A percentile compares a stretch with the other conserved stretches of the same genome.
Evolutionary conservation across 805 yeast species (phyloP).

Genomic region (Myxozyma neotropica): DNA sequence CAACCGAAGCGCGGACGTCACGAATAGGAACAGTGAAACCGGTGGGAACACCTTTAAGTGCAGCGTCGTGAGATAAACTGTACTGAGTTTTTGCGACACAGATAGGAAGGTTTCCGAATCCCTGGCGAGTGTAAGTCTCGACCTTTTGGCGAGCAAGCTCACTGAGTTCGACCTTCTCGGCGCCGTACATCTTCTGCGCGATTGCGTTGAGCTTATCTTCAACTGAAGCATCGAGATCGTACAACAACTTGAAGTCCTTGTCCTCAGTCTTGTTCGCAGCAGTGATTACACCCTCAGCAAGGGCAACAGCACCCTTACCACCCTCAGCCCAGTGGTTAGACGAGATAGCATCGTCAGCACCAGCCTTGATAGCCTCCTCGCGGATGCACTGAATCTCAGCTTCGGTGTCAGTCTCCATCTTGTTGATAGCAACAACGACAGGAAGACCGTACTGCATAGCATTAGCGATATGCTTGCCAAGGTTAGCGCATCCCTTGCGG

Average conservation of each 20-base stretch:
- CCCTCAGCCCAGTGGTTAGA: constrained; percentile 96
- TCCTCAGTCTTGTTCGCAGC: constrained; percentile 52
- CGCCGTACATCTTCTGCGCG: constrained; percentile 92
- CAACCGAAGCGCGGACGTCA: constrained; percentile 91
- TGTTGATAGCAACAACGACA: constrained; percentile 92
- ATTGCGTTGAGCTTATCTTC: constrained; percentile 78
- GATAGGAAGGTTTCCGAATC: constrained; percentile 86
- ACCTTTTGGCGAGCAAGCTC: constrained; percentile 82
- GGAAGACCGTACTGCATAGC: constrained; percentile 85
- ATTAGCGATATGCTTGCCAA: constrained; percentile 86
- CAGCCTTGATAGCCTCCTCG: constrained; percentile 82
- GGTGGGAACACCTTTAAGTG: constrained; percentile 90
- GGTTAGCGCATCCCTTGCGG: constrained; percentile 78
- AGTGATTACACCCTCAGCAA: constrained; percentile 80
- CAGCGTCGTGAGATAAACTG: constrained; percentile 91
- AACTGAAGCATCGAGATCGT: constrained; percentile 67
- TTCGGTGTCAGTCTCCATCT: constrained; percentile 77
- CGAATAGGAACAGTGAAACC: constrained; percentile 93
- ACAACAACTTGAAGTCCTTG: constrained; percentile 63
- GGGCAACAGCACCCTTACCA: constrained; percentile 82
- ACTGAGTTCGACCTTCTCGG: constrained; percentile 75
- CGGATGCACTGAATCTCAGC: constrained; percentile 80
- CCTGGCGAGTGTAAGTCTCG: constrained; percentile 79
- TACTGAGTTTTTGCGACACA: constrained; percentile 98
- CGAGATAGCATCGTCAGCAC: constrained; percentile 88